These are phyloP conservation scores for Cordyceps militaris DNA, from an alignment of 2,329 filamentous ascomycete species.

Conservation along the genomic window DNA sequence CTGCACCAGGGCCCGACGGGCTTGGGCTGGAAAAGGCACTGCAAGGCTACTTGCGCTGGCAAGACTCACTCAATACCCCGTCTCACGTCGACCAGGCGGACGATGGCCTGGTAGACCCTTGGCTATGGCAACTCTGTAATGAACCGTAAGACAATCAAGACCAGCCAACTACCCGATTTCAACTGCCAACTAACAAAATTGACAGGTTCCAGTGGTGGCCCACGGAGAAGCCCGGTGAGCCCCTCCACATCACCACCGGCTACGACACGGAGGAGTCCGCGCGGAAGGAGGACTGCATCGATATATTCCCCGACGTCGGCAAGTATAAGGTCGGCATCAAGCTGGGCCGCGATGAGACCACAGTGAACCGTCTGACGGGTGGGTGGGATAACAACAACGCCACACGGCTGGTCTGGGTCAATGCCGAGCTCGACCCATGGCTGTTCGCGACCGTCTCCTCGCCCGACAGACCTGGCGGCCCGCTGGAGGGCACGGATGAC, in stretches of 20 bases:
- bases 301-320: background rate
- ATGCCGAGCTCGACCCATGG: conserved; percentile 11
- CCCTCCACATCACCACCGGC: background rate
- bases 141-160: background rate
- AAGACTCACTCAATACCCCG: background rate
- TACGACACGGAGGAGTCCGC: background rate
- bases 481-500: conserved; percentile 37
- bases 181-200: background rate
- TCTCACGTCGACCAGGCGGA: too few species aligned
- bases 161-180: background rate
- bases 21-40: background rate
- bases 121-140: conserved; percentile 1
- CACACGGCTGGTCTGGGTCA: conserved; percentile 8
- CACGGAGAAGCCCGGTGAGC: background rate
- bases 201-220: conserved; percentile 1
- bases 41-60: background rate
- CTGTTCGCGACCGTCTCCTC: conserved; percentile 7
- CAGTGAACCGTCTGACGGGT: conserved; percentile 19
- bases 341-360: conserved; percentile 28
- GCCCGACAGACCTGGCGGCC: background rate
- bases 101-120: background rate
- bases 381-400: conserved; percentile 9
- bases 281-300: background rate
- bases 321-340: conserved; percentile 25
- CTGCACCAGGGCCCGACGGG: background rate